Conservation (phyloP, 495 filamentous ascomycete genomes). For the Cladorrhinum samala region DNA sequence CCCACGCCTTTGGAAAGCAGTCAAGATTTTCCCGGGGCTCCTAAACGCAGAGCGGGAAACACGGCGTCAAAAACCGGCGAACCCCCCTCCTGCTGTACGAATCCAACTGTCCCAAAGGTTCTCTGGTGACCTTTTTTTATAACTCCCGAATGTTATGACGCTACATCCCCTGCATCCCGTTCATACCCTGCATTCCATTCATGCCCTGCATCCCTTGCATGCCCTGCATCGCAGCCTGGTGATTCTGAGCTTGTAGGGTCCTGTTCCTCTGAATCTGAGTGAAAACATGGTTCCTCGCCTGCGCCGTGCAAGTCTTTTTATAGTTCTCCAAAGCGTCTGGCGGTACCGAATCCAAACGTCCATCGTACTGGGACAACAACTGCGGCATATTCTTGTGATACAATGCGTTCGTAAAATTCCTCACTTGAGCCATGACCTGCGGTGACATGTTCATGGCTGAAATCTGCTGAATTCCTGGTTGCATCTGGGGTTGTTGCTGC, state of each 20-base stretch:
- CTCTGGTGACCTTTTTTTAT: no score
- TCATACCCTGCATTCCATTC: slow-evolving; percentile 9
- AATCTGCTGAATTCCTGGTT: background rate
- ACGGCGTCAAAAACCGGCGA: no score
- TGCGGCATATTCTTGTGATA: slow-evolving; percentile 45
- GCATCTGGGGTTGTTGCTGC: background rate
- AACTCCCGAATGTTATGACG: no score
- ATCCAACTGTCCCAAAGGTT: no score
- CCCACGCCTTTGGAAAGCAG: no score
- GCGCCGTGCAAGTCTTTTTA: slow-evolving; percentile 17
- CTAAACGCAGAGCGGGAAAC: no score
- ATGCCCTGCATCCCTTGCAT: slow-evolving; percentile 31
- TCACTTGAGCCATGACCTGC: slow-evolving; percentile 8
- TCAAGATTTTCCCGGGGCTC: no score
- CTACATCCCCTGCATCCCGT: background rate
- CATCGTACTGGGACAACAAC: slow-evolving; percentile 34
- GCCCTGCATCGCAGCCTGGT: no score
- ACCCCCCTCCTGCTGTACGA: no score
- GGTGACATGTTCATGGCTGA: background rate
- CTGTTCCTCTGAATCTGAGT: slow-evolving; percentile 4
- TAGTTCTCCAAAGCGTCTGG: slow-evolving; percentile 29
- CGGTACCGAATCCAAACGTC: slow-evolving; percentile 25
- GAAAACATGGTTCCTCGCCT: slow-evolving; percentile 15
- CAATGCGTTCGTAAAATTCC: slow-evolving; percentile 33
- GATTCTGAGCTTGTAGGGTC: background rate